These are phyloP conservation scores for Anthracocystis panici-leucophaei DNA, from an alignment of 1,284 basidiomycete species.

Conservation along the genomic window DNA sequence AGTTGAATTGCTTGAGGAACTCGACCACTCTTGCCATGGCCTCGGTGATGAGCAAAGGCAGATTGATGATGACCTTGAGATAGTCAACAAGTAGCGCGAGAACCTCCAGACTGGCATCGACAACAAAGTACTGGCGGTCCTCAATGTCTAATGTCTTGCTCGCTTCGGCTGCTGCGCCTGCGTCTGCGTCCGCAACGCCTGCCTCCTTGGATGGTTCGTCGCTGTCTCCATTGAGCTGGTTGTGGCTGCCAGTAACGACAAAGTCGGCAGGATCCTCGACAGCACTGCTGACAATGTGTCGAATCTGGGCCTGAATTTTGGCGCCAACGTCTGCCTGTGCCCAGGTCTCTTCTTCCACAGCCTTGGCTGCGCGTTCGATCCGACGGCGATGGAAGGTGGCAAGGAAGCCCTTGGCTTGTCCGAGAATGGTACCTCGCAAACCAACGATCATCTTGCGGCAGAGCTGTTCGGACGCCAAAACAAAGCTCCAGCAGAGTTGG, in stretches of 20 bases:
- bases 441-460: constrained; percentile 91
- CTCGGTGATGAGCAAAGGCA: constrained; percentile 90
- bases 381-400: constrained; percentile 86
- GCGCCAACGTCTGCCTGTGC: constrained; percentile 80
- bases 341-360: constrained; percentile 93
- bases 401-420: constrained; percentile 86
- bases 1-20: constrained; percentile 92
- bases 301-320: constrained; percentile 78
- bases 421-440: constrained; percentile 73
- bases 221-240: not conserved
- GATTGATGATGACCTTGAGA: constrained; percentile 85
- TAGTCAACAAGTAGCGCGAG: constrained; percentile 86
- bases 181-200: not conserved
- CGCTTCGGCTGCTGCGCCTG: constrained; percentile 3
- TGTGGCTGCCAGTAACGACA: constrained; percentile 34
- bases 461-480: constrained; percentile 84
- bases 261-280: constrained; percentile 81
- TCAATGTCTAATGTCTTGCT: constrained; percentile 84
- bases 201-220: not conserved
- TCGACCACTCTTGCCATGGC: constrained; percentile 93
- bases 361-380: constrained; percentile 83
- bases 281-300: constrained; percentile 83
- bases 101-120: constrained; percentile 81
- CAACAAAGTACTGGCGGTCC: constrained; percentile 76
- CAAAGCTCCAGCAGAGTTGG: constrained; percentile 87